Conservation (phyloP, 2,329 filamentous ascomycete genomes). For the Neobulgaria alba region DNA sequence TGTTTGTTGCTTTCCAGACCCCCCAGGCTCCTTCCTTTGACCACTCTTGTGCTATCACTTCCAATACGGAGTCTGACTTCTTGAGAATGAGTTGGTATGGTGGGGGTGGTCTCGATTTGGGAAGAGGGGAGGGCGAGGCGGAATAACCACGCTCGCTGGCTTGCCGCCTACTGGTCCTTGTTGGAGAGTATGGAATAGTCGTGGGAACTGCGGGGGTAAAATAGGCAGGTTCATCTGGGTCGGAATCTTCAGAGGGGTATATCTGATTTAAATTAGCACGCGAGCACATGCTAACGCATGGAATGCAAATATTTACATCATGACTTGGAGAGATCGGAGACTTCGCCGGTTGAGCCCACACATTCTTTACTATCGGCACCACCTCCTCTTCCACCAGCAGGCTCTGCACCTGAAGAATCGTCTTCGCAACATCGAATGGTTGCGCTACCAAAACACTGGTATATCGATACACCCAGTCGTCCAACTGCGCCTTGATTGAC, state of each 20-base stretch:
- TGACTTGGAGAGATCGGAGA: too few species aligned
- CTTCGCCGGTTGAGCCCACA: constrained; percentile 8
- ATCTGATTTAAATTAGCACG: too few species aligned
- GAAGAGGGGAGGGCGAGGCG: constrained; percentile 21
- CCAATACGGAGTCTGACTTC: constrained; percentile 71
- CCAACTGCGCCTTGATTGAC: constrained; percentile 66
- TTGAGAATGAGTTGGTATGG: constrained; percentile 62
- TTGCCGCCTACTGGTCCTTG: constrained; percentile 30
- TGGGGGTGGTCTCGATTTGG: constrained; percentile 28
- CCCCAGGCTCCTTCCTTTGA: constrained; percentile 82
- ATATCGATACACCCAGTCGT: constrained; percentile 88
- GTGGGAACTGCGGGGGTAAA: constrained; percentile 57
- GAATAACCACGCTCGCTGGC: constrained; percentile 11
- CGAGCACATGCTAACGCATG: too few species aligned
- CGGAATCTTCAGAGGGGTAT: constrained; percentile 57
- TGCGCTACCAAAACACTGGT: constrained; percentile 81
- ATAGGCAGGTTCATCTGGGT: constrained; percentile 73
- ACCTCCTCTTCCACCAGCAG: constrained; percentile 33
- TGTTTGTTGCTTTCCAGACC: constrained; percentile 89
- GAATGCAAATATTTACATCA: background rate
- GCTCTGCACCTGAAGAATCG: constrained; percentile 68
- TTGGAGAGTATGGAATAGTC: constrained; percentile 31
- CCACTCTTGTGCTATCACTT: constrained; percentile 84
- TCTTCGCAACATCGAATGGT: constrained; percentile 96
- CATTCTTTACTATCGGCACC: constrained; percentile 14